Percentiles rank a stretch among this genome's conserved stretches.
Evolutionary conservation across 2,329 filamentous ascomycete species (phyloP).

Genomic region (Alternaria atra): DNA sequence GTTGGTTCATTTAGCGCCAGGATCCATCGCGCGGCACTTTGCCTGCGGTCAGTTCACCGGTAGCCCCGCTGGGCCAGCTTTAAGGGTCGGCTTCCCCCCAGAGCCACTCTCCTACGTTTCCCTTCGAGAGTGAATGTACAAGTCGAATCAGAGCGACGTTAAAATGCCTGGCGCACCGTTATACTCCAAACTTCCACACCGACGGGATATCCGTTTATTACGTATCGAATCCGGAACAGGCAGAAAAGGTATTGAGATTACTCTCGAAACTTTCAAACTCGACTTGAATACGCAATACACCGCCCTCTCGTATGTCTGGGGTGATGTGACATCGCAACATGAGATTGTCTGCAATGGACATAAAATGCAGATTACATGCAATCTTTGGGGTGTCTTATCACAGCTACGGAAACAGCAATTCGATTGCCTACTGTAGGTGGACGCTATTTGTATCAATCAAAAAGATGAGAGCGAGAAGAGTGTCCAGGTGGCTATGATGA

Average conservation of each 20-base stretch:
- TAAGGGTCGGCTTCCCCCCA: too few species aligned
- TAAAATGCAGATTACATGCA: not conserved
- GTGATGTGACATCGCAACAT: not conserved
- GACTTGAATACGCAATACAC: not conserved
- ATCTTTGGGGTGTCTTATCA: not conserved
- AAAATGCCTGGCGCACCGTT: not conserved
- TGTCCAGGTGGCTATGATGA: constrained; percentile 19
- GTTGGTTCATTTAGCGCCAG: too few species aligned
- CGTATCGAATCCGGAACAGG: not conserved
- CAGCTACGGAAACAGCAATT: not conserved
- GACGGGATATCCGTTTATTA: not conserved
- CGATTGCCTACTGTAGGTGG: constrained; percentile 7
- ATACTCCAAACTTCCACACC: not conserved
- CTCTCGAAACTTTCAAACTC: not conserved
- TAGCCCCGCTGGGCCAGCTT: too few species aligned
- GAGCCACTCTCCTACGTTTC: not conserved
- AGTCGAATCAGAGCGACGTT: not conserved
- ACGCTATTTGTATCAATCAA: not conserved
- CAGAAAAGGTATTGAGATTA: not conserved
- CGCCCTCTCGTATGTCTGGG: constrained; percentile 5
- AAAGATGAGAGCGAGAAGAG: constrained; percentile 13
- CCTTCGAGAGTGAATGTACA: not conserved
- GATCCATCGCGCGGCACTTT: too few species aligned
- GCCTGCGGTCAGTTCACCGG: too few species aligned
- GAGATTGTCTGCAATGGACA: not conserved